These are phyloP conservation scores for Crotalaria pallida DNA, from an alignment of 306 rosid genomes.

Conservation along the genomic window DNA sequence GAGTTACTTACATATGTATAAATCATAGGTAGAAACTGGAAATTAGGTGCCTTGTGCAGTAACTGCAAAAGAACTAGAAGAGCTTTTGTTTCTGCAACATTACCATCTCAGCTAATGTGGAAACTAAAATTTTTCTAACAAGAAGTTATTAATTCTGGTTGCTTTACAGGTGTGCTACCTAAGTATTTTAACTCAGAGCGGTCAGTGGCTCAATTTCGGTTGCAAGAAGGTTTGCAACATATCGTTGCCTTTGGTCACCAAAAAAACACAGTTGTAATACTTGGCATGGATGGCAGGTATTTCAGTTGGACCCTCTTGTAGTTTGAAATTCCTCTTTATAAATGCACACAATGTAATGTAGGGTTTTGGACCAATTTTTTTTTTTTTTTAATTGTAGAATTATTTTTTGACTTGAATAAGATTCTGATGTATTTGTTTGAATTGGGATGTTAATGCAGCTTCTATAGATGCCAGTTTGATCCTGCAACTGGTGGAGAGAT, in stretches of 20 bases:
- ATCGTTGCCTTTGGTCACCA: slow-evolving; percentile 74
- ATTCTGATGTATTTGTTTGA: neutral
- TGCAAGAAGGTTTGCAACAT: slow-evolving; percentile 55
- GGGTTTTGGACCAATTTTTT: no score
- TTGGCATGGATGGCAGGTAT: slow-evolving; percentile 97
- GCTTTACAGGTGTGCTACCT: slow-evolving; percentile 56
- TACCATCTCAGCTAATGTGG: neutral
- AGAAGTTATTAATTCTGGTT: slow-evolving; percentile 8
- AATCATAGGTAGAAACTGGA: neutral
- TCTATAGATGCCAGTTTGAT: slow-evolving; percentile 71
- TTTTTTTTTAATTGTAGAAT: no score
- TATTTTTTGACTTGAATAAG: no score
- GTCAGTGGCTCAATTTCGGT: slow-evolving; percentile 71
- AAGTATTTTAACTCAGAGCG: slow-evolving; percentile 69
- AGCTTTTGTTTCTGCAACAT: neutral
- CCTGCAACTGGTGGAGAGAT: slow-evolving; percentile 67
- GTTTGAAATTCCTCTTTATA: no score
- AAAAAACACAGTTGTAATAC: slow-evolving; percentile 57
- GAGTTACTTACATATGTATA: neutral
- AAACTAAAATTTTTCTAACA: neutral
- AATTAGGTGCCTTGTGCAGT: slow-evolving; percentile 2
- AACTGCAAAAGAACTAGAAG: neutral
- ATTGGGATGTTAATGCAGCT: slow-evolving; percentile 46
- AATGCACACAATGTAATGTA: no score
- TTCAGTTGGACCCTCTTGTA: no score